These are phyloP conservation scores for Globisporangium paddicum DNA, from an alignment of 352 stramenopile genomes.

Conservation along the genomic window DNA sequence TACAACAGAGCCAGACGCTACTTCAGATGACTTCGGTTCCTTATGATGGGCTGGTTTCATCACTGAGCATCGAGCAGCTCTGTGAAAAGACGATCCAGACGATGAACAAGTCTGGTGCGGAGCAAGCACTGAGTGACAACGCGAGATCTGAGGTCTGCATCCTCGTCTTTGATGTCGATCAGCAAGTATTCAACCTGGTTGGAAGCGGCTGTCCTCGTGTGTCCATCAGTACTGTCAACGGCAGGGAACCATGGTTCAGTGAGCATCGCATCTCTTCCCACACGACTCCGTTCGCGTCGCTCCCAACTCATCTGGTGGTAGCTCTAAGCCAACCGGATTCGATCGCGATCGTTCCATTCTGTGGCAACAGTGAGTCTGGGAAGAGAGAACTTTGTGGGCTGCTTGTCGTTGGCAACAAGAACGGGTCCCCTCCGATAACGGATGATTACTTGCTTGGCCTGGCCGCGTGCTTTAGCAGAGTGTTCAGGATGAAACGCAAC, in stretches of 20 bases:
- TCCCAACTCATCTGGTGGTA: not conserved
- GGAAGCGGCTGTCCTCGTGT: not conserved
- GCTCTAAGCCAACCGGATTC: not conserved
- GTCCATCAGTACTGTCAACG: not conserved
- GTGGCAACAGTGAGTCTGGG: not conserved
- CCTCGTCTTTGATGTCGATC: conserved; percentile 1
- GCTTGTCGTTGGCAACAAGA: not conserved
- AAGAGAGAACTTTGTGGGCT: conserved; percentile 1
- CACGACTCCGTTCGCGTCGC: not conserved
- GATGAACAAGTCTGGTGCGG: not conserved
- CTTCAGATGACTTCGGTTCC: not conserved
- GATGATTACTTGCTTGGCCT: conserved; percentile 2
- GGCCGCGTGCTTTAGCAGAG: not conserved
- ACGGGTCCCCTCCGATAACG: too few relatives aligned
- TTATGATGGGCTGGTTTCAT: not conserved
- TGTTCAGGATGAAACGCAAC: not conserved
- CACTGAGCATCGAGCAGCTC: conserved; percentile 8
- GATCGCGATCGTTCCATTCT: conserved; percentile 4
- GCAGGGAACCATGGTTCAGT: not conserved
- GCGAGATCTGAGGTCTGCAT: not conserved
- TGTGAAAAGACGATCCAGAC: conserved; percentile 2
- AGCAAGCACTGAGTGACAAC: not conserved
- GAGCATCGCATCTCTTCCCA: not conserved
- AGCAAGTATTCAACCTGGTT: not conserved
- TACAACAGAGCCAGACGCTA: not conserved